Conservation (phyloP, 2,329 filamentous ascomycete species). For the Myriosclerotinia duriaeana region DNA sequence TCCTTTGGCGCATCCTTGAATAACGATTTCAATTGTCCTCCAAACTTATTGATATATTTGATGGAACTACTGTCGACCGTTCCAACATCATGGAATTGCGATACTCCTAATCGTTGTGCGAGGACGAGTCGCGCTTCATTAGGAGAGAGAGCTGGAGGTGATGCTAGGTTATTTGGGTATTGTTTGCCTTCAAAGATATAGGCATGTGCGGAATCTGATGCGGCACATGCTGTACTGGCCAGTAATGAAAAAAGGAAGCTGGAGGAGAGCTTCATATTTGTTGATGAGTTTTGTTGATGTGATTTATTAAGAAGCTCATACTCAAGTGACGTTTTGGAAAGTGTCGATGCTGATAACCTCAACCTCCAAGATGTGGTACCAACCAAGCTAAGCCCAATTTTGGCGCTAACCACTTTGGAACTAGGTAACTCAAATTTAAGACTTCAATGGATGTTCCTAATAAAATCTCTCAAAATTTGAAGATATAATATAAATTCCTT, state of each 20-base stretch:
- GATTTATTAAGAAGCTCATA: slow-evolving; percentile 30
- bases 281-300: slow-evolving; percentile 27
- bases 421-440: neutral
- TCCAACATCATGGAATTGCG: slow-evolving; percentile 49
- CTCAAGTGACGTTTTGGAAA: slow-evolving; percentile 14
- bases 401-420: slow-evolving; percentile 15
- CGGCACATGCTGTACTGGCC: slow-evolving; percentile 42
- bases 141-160: slow-evolving; percentile 51
- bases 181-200: slow-evolving; percentile 48
- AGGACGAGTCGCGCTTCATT: slow-evolving; percentile 55
- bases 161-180: slow-evolving; percentile 43
- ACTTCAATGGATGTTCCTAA: too few relatives aligned
- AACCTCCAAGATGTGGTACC: slow-evolving; percentile 6
- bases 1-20: slow-evolving; percentile 45
- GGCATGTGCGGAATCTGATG: slow-evolving; percentile 48
- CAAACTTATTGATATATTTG: slow-evolving; percentile 59
- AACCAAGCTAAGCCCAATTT: slow-evolving; percentile 15
- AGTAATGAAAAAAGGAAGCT: slow-evolving; percentile 44
- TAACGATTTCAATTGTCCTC: slow-evolving; percentile 51
- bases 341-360: slow-evolving; percentile 17
- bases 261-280: slow-evolving; percentile 45
- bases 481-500: neutral
- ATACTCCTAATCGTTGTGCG: slow-evolving; percentile 54
- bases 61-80: slow-evolving; percentile 45
- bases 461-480: neutral